Conservation (phyloP, 2,329 filamentous ascomycete species). For the Simplicillium sp. region DNA sequence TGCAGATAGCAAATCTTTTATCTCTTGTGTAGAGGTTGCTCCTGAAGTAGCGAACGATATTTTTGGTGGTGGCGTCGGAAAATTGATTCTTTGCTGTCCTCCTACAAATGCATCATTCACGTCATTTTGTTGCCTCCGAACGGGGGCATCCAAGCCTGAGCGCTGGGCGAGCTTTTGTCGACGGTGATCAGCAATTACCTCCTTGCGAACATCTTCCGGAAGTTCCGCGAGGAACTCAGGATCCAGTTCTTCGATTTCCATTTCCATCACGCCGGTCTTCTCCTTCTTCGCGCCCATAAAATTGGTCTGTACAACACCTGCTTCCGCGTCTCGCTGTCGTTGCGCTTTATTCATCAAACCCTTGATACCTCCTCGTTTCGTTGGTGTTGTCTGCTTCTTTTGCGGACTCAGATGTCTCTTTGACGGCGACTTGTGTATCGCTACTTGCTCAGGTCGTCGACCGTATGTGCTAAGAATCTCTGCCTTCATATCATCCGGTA, state of each 20-base stretch:
- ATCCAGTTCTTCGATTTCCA: slow-evolving; percentile 45
- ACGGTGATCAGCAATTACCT: slow-evolving; percentile 66
- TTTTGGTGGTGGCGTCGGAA: slow-evolving; percentile 35
- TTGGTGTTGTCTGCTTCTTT: slow-evolving; percentile 50
- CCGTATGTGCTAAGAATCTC: slow-evolving; percentile 72
- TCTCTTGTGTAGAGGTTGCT: slow-evolving; percentile 39
- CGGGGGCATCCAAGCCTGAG: slow-evolving; percentile 34
- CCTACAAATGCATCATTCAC: slow-evolving; percentile 15
- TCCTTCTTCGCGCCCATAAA: slow-evolving; percentile 42
- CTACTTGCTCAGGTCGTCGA: slow-evolving; percentile 22
- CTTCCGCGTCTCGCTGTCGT: slow-evolving; percentile 42
- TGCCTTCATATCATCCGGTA: slow-evolving; percentile 77
- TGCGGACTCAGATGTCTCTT: slow-evolving; percentile 43
- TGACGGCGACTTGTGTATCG: slow-evolving; percentile 40
- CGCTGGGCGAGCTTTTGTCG: slow-evolving; percentile 46
- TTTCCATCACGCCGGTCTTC: slow-evolving; percentile 15
- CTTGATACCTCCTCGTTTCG: slow-evolving; percentile 47
- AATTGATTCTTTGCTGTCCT: slow-evolving; percentile 34
- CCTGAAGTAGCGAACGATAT: slow-evolving; percentile 34
- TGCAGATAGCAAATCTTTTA: slow-evolving; percentile 63
- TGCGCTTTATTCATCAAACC: slow-evolving; percentile 34
- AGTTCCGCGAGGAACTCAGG: slow-evolving; percentile 71
- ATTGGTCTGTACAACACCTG: slow-evolving; percentile 63
- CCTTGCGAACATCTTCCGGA: slow-evolving; percentile 68
- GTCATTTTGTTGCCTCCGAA: slow-evolving; percentile 14